Evolutionary conservation across 331 rosid genomes (phyloP), one percentile per base, ranked within the genome.

Genomic region (Erythrophleum ivorense): DNA sequence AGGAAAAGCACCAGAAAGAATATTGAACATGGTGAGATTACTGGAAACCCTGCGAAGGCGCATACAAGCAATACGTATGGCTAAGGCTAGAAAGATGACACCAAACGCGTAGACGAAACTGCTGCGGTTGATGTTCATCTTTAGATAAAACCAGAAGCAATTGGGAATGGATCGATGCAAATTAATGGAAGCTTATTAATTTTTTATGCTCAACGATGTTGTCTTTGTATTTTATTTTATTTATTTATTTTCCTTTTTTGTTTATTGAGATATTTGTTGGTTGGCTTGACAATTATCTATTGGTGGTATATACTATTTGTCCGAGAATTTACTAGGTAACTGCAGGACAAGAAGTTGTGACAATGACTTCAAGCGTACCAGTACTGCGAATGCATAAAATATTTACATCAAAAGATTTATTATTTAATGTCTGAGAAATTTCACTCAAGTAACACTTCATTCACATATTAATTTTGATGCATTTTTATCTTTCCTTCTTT

Each of bases 1-100:
- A 24, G 29, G 29, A 24, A 24, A 24, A 55, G 1, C 24, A 8
- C 76, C 69, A 1, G 67, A 3, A 15, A 83, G 50, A 9, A 60
- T 19, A n/a, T 73, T 73, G n/a, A 78, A 41, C 14, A 78, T 21
- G 8, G 45, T 15, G 21, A 77, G 21, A 31, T 6, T 38, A 45
- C 14, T 11, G 0, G 48, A 13, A 18, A 76, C 5, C n/a, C 6
- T n/a, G 6, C 80, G 50, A n/a, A 74, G 40, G 3, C 88, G 81
- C 9, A 59, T 5, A 67, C 86, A 86, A 1, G 83, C 88, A 21
- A 88, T 9, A 38, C 16, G 40, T 52, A 84, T 0, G 13, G 77
- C 5, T 0, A 71, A 0, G 43, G 79, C 2, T 16, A 82, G 6
- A 33, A 88, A 49, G 52, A 84, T 3, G 9, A 76, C 5, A 0